These are phyloP conservation scores for Ceratocystis ficicola DNA, from an alignment of 2,329 filamentous ascomycete genomes.

Conservation along the genomic window DNA sequence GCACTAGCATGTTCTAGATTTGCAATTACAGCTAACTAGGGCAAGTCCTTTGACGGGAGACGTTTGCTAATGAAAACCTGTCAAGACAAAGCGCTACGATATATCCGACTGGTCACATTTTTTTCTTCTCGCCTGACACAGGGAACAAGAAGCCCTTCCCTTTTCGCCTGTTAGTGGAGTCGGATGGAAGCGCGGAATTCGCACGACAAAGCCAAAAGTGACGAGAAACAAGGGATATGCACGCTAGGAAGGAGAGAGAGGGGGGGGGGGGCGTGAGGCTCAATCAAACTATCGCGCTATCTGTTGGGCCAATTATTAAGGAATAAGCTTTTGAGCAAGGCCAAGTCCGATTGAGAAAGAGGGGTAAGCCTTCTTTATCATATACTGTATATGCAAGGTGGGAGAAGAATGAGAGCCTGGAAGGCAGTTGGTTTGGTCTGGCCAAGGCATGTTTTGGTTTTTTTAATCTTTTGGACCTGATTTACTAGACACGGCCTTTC, in stretches of 20 bases:
- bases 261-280: background rate
- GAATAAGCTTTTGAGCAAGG: background rate
- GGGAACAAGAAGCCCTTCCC: background rate
- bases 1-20: background rate
- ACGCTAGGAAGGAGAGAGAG: background rate
- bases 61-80: background rate
- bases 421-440: background rate
- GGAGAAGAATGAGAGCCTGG: background rate
- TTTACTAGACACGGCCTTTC: background rate
- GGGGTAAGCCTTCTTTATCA: conserved; percentile 4
- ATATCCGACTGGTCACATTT: background rate
- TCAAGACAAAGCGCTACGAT: background rate
- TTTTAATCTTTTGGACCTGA: background rate
- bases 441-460: background rate
- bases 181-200: conserved; percentile 3
- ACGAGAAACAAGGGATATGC: background rate
- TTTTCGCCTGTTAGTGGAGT: conserved; percentile 6
- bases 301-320: conserved; percentile 4
- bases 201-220: background rate
- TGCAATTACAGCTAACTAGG: too few relatives aligned
- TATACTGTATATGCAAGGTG: background rate
- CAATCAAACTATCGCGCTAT: background rate
- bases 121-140: background rate
- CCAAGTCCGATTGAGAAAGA: conserved; percentile 4
- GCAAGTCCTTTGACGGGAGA: background rate